phyloP scores from a whole-genome alignment of 495 filamentous ascomycete genomes.

The Trichoderma asperelloides region DNA sequence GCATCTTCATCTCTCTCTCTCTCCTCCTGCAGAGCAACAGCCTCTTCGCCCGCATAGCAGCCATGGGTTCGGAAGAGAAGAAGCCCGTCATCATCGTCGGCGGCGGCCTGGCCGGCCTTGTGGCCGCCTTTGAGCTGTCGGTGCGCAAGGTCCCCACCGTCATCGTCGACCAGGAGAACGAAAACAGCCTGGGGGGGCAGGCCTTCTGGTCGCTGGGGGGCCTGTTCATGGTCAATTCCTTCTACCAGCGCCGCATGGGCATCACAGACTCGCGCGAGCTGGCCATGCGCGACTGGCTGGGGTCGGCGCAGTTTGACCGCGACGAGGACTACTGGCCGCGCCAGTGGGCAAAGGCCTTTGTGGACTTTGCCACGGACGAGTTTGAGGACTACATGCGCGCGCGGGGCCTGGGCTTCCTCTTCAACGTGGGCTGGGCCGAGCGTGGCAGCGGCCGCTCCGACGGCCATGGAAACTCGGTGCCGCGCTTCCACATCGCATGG shows the following conservation, averaged over 20 bases:
- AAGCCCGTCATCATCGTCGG: constrained; percentile 42
- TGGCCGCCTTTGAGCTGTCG: constrained; percentile 43
- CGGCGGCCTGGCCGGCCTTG: constrained; percentile 42
- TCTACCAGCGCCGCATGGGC: constrained; percentile 40
- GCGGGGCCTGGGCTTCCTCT: constrained; percentile 32
- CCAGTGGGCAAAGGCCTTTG: constrained; percentile 44
- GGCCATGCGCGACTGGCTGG: constrained; percentile 42
- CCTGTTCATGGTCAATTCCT: constrained; percentile 41
- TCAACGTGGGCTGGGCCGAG: constrained; percentile 43
- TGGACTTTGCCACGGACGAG: constrained; percentile 40
- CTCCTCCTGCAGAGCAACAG: not conserved
- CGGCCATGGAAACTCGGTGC: constrained; percentile 44
- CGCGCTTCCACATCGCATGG: constrained; percentile 43
- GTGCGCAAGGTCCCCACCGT: constrained; percentile 28
- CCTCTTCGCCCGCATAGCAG: not conserved
- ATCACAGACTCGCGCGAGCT: constrained; percentile 40
- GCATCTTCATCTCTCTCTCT: not conserved
- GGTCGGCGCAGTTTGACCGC: constrained; percentile 41
- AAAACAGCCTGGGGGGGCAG: constrained; percentile 39
- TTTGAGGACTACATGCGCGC: constrained; percentile 42
- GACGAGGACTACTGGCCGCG: constrained; percentile 42
- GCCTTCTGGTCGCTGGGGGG: constrained; percentile 49
- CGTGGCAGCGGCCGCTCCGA: constrained; percentile 38
- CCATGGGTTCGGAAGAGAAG: constrained; percentile 7
- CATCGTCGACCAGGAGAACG: constrained; percentile 42